Conservation (phyloP, 352 stramenopile species). For the Phytophthora macrochlamydospora region DNA sequence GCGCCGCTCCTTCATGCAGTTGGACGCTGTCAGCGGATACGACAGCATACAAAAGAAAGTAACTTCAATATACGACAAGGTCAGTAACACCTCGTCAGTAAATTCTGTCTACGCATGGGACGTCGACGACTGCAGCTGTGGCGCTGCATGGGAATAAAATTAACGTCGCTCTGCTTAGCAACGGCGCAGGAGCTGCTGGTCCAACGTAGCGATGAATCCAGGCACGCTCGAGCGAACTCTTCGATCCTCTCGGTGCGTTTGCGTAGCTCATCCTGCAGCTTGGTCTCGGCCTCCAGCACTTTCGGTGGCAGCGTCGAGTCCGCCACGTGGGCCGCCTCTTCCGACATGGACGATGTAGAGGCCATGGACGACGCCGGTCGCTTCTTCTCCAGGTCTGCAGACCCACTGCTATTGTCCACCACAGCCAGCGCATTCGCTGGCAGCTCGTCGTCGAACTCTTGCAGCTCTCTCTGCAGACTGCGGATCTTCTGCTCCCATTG, state of each 20-base stretch:
- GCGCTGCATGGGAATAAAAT: slow-evolving; percentile 21
- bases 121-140: too few species aligned
- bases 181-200: slow-evolving; percentile 21
- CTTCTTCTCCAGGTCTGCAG: neutral
- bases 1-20: too few species aligned
- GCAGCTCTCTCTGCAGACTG: slow-evolving; percentile 30
- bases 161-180: slow-evolving; percentile 23
- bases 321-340: neutral
- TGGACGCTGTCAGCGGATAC: too few species aligned
- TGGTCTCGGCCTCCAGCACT: slow-evolving; percentile 28
- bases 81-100: too few species aligned
- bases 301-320: slow-evolving; percentile 30
- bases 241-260: slow-evolving; percentile 30
- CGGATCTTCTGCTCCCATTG: slow-evolving; percentile 49
- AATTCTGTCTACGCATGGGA: too few species aligned
- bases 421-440: neutral
- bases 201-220: slow-evolving; percentile 28
- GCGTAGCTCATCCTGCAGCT: slow-evolving; percentile 37
- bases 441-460: slow-evolving; percentile 31
- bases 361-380: neutral
- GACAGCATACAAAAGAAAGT: too few species aligned
- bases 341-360: neutral
- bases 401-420: neutral
- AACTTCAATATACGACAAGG: too few species aligned
- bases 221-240: slow-evolving; percentile 40